Evolutionary conservation across 2,329 filamentous ascomycete genomes (phyloP).

Genomic region (Fusarium nematophilum): DNA sequence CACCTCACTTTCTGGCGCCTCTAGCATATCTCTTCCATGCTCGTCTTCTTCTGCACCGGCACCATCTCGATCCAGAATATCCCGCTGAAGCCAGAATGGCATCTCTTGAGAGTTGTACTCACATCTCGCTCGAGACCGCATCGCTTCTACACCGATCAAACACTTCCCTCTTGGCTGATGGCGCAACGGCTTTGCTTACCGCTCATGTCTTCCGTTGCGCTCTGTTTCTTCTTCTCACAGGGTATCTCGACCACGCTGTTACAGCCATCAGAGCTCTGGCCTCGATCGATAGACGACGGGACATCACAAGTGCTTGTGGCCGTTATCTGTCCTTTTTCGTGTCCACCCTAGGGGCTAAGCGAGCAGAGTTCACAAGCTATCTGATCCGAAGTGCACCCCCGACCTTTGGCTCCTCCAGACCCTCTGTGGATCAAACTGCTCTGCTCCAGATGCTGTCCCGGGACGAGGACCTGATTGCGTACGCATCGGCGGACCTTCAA

Average conservation of each 20-base stretch:
- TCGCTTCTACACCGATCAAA: slow-evolving; percentile 76
- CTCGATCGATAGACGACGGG: slow-evolving; percentile 76
- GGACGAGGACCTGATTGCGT: slow-evolving; percentile 90
- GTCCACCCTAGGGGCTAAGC: slow-evolving; percentile 69
- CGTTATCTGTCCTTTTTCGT: slow-evolving; percentile 86
- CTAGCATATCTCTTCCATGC: slow-evolving; percentile 84
- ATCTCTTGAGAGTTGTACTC: slow-evolving; percentile 82
- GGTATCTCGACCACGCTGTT: slow-evolving; percentile 77
- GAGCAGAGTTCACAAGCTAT: slow-evolving; percentile 57
- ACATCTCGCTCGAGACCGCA: slow-evolving; percentile 81
- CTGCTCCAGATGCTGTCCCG: slow-evolving; percentile 53
- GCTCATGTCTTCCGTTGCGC: slow-evolving; percentile 89
- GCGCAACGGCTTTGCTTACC: slow-evolving; percentile 80
- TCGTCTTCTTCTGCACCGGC: slow-evolving; percentile 86
- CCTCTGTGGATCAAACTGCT: slow-evolving; percentile 47
- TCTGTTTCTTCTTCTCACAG: slow-evolving; percentile 80
- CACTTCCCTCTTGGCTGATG: slow-evolving; percentile 67
- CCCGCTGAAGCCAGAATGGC: slow-evolving; percentile 72
- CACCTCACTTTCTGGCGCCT: slow-evolving; percentile 79
- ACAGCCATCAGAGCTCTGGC: slow-evolving; percentile 78
- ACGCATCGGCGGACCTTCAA: slow-evolving; percentile 88
- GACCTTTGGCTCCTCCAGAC: slow-evolving; percentile 44
- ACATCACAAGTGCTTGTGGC: slow-evolving; percentile 82
- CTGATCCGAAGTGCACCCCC: slow-evolving; percentile 50
- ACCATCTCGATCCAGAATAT: slow-evolving; percentile 83